Evolutionary conservation across 495 filamentous ascomycete genomes (phyloP).

Genomic region (Neurospora sp.): DNA sequence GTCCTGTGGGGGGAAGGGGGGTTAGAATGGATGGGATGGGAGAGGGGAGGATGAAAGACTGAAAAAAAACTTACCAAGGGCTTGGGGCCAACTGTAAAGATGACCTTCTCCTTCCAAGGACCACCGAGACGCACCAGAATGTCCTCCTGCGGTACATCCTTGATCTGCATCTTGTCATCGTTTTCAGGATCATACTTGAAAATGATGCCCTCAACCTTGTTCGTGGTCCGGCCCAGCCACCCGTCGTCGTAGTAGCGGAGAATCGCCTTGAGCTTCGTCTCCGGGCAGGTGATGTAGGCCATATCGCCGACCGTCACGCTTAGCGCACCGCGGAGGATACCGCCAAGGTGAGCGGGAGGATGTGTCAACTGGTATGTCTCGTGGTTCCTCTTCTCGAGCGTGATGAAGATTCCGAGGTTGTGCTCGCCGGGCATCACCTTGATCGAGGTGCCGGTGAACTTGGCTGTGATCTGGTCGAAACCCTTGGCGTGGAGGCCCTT

Average conservation of each 20-base stretch:
- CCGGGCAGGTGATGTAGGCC: slow-evolving; percentile 75
- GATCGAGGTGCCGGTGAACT: slow-evolving; percentile 93
- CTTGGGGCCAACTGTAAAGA: slow-evolving; percentile 43
- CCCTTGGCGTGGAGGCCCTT: slow-evolving; percentile 82
- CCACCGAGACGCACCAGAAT: slow-evolving; percentile 77
- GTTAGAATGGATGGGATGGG: slow-evolving; percentile 3
- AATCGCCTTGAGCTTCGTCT: slow-evolving; percentile 82
- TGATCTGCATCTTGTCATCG: slow-evolving; percentile 65
- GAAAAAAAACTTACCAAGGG: slow-evolving; percentile 31
- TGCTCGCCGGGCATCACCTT: slow-evolving; percentile 84
- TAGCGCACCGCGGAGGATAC: slow-evolving; percentile 70
- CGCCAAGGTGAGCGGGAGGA: slow-evolving; percentile 84
- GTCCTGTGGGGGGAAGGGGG: slow-evolving; percentile 10
- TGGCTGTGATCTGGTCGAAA: slow-evolving; percentile 92
- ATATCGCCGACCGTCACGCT: slow-evolving; percentile 79
- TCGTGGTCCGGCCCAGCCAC: slow-evolving; percentile 85
- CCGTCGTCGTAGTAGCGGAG: slow-evolving; percentile 88
- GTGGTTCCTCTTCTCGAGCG: slow-evolving; percentile 62
- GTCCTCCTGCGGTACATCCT: slow-evolving; percentile 75
- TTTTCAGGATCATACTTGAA: slow-evolving; percentile 79
- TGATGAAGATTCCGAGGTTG: slow-evolving; percentile 93
- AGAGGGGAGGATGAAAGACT: no score
- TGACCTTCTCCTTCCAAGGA: slow-evolving; percentile 58
- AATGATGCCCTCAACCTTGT: slow-evolving; percentile 82
- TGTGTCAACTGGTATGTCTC: slow-evolving; percentile 94